Conservation (phyloP, 164 flowering plant species). For the Magnolia sinica region DNA sequence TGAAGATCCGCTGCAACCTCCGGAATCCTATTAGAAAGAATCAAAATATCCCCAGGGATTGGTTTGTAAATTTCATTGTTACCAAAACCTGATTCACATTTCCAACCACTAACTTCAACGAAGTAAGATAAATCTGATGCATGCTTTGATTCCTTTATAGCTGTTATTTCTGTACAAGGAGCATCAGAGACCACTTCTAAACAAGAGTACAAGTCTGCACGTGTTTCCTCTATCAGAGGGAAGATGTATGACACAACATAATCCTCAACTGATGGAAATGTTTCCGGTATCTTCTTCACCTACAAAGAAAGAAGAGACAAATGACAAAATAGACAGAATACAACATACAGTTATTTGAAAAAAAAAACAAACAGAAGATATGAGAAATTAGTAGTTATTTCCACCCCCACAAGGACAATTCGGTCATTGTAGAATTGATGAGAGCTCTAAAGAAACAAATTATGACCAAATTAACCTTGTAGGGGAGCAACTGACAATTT, state of each 20-base stretch:
- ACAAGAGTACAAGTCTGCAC: constrained; percentile 40
- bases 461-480: too few relatives aligned
- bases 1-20: constrained; percentile 38
- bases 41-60: constrained; percentile 53
- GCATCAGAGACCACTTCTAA: constrained; percentile 41
- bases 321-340: not conserved
- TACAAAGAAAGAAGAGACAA: constrained; percentile 10
- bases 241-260: constrained; percentile 41
- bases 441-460: too few relatives aligned
- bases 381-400: not conserved
- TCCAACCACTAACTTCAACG: not conserved
- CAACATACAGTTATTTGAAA: not conserved
- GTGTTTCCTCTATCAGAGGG: constrained; percentile 61
- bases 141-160: constrained; percentile 12
- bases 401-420: not conserved
- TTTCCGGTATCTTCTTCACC: constrained; percentile 50
- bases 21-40: constrained; percentile 46
- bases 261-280: constrained; percentile 42
- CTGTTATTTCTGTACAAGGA: constrained; percentile 45
- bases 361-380: too few relatives aligned
- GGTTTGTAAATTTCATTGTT: constrained; percentile 42
- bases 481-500: too few relatives aligned
- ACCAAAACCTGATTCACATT: not conserved
- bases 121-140: not conserved
- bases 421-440: too few relatives aligned